Base-by-base conservation (phyloP, 2,329 filamentous ascomycete species). In the Sporothrix variecibatus region DNA sequence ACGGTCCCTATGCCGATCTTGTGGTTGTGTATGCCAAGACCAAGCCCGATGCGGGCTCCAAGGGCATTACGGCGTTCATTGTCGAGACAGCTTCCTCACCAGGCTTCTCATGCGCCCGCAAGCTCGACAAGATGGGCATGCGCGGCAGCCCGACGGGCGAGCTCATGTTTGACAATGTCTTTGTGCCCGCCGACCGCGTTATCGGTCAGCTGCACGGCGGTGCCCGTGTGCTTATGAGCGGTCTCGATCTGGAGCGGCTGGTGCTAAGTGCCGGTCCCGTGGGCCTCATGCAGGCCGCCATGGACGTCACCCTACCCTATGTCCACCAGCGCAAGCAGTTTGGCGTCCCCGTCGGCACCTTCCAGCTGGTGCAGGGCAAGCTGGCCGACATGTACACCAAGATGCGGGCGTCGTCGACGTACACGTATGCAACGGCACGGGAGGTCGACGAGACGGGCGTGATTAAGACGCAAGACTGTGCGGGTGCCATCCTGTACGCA, bases 1-100 rank as follows among this genome's bases (percentile, higher is more conserved):
- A 99, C 83, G 94, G 95, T 4, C 95, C 95, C 0, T 95, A 98
- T 81, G 96, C 96, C n/a, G 89, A 97, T 82, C 87, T 92, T 58
- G 91, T 98, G 73, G 90, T 99, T 72, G 94, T 99, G n/a, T 99
- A 99, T 82, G 95, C 95, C 72, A 98, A 98, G 86, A 98, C 95
- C 0, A 88, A 91, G 74, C 95, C 95, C 0, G 88, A 91, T 15
- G 91, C 89, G 75, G 94, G 86, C 1, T 94, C 92, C 77, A 97
- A 95, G 84, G 96, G 96, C 73, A 97, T 99, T 82, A 97, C 95
- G 0, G 95, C 95, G 8, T 98, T 98, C 84, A 87, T 99, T 46
- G 93, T 98, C 53, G 92, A 97, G 78, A 75, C 75, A 0, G 90
- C 88, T 3, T 87, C 86, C 72, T 79, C 82, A 11, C 85, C 90